These are phyloP conservation scores for Fusarium sp. DNA, from an alignment of 2,329 filamentous ascomycete genomes.

Conservation along the genomic window DNA sequence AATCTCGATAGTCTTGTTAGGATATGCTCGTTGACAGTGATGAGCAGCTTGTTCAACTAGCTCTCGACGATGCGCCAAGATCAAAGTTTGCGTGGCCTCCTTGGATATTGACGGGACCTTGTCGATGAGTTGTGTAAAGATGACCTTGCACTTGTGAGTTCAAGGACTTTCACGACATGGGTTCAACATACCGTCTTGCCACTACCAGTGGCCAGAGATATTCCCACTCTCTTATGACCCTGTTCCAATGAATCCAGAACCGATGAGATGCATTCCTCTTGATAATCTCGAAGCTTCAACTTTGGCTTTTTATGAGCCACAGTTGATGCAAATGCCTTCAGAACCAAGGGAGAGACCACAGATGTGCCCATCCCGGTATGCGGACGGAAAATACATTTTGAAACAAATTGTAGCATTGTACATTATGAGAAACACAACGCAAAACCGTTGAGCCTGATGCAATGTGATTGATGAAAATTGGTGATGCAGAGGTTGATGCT, in stretches of 20 bases:
- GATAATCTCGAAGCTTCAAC: slow-evolving; percentile 81
- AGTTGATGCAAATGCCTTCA: slow-evolving; percentile 41
- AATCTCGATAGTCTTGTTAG: slow-evolving; percentile 83
- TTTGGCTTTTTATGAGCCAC: slow-evolving; percentile 39
- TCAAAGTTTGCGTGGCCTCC: slow-evolving; percentile 79
- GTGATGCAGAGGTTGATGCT: slow-evolving; percentile 1
- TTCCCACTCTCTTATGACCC: slow-evolving; percentile 83
- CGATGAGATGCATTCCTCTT: slow-evolving; percentile 90
- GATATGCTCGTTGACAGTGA: slow-evolving; percentile 86
- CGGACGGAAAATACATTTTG: slow-evolving; percentile 45
- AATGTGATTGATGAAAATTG: slow-evolving; percentile 8
- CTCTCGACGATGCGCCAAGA: slow-evolving; percentile 91
- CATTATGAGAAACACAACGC: slow-evolving; percentile 46
- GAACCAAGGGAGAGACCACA: slow-evolving; percentile 14
- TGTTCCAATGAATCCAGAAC: slow-evolving; percentile 76
- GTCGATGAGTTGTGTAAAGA: slow-evolving; percentile 95
- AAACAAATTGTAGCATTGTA: slow-evolving; percentile 51
- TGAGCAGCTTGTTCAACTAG: slow-evolving; percentile 92
- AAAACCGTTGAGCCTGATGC: slow-evolving; percentile 11
- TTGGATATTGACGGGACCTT: slow-evolving; percentile 69
- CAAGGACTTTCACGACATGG: neutral
- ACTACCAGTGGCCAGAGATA: slow-evolving; percentile 88
- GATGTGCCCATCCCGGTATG: slow-evolving; percentile 15
- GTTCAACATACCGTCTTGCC: slow-evolving; percentile 79
- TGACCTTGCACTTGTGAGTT: slow-evolving; percentile 69